Evolutionary conservation across 495 filamentous ascomycete species (phyloP).

Genomic region (Hyphodiscus hymeniophilus): DNA sequence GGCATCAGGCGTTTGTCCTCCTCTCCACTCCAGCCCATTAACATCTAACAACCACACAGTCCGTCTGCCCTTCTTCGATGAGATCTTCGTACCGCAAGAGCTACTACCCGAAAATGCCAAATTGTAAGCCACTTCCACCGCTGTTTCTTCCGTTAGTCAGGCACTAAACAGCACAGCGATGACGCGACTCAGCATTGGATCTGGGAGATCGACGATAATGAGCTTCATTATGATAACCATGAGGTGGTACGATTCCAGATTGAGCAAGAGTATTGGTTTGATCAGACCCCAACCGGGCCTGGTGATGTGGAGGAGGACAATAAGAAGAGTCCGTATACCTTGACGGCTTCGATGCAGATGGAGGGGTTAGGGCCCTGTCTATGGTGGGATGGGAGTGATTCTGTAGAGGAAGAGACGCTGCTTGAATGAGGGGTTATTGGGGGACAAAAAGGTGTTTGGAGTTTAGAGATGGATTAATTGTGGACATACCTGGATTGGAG

Average conservation of each 20-base stretch:
- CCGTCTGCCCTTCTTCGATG: conserved; percentile 80
- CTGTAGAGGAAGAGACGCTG: conserved; percentile 1
- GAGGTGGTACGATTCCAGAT: conserved; percentile 82
- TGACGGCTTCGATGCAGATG: conserved; percentile 53
- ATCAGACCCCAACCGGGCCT: conserved; percentile 62
- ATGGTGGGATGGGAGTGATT: conserved; percentile 40
- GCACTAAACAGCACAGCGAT: conserved; percentile 13
- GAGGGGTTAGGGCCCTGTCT: conserved; percentile 42
- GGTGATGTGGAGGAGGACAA: conserved; percentile 35
- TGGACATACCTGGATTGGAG: too few relatives aligned
- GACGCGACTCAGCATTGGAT: conserved; percentile 21
- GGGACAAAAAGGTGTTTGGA: neutral
- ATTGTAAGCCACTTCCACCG: conserved; percentile 50
- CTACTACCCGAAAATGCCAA: conserved; percentile 61
- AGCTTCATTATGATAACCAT: conserved; percentile 77
- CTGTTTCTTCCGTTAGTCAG: conserved; percentile 17
- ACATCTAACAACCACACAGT: conserved; percentile 40
- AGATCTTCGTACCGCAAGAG: conserved; percentile 68
- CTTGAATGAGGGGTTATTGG: neutral
- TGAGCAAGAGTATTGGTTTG: conserved; percentile 77
- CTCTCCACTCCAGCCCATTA: neutral
- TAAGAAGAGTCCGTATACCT: conserved; percentile 54
- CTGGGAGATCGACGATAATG: conserved; percentile 33
- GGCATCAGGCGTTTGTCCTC: conserved; percentile 64
- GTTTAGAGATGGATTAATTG: neutral